These are phyloP conservation scores for Termitomyces sp. DNA, from an alignment of 768 basidiomycete species.

Conservation along the genomic window DNA sequence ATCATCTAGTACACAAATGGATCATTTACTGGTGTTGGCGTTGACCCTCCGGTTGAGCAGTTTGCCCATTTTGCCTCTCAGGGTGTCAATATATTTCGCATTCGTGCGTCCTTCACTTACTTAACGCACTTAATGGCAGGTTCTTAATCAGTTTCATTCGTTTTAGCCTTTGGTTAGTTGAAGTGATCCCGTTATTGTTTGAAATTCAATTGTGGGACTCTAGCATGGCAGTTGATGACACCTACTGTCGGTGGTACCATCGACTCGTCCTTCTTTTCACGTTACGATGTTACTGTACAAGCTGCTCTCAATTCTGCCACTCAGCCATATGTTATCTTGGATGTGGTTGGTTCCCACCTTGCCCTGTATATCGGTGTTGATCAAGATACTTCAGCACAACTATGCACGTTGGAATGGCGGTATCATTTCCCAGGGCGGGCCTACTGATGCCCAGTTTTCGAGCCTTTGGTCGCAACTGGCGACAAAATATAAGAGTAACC, in stretches of 20 bases:
- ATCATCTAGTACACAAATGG: slow-evolving; percentile 27
- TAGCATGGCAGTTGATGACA: slow-evolving; percentile 50
- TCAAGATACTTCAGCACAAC: slow-evolving; percentile 31
- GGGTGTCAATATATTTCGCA: slow-evolving; percentile 45
- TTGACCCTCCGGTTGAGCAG: slow-evolving; percentile 35
- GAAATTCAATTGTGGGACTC: neutral
- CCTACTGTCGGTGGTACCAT: slow-evolving; percentile 43
- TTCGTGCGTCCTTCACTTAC: slow-evolving; percentile 15
- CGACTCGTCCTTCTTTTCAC: slow-evolving; percentile 34
- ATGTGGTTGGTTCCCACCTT: slow-evolving; percentile 28
- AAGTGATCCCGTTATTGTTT: slow-evolving; percentile 9
- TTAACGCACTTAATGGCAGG: neutral
- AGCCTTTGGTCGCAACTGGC: slow-evolving; percentile 50
- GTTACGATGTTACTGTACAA: slow-evolving; percentile 45
- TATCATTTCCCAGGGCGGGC: slow-evolving; percentile 55
- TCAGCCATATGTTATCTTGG: slow-evolving; percentile 43
- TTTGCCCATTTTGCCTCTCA: slow-evolving; percentile 42
- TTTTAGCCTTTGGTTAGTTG: slow-evolving; percentile 16
- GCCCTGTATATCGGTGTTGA: neutral
- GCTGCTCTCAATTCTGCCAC: slow-evolving; percentile 33
- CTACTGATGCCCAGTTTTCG: slow-evolving; percentile 44
- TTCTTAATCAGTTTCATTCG: slow-evolving; percentile 18
- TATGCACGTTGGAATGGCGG: slow-evolving; percentile 53
- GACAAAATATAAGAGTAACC: slow-evolving; percentile 34
- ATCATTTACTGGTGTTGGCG: slow-evolving; percentile 33